Evolutionary conservation across 495 filamentous ascomycete species (phyloP).

Genomic region (Aspergillus nanangensis): DNA sequence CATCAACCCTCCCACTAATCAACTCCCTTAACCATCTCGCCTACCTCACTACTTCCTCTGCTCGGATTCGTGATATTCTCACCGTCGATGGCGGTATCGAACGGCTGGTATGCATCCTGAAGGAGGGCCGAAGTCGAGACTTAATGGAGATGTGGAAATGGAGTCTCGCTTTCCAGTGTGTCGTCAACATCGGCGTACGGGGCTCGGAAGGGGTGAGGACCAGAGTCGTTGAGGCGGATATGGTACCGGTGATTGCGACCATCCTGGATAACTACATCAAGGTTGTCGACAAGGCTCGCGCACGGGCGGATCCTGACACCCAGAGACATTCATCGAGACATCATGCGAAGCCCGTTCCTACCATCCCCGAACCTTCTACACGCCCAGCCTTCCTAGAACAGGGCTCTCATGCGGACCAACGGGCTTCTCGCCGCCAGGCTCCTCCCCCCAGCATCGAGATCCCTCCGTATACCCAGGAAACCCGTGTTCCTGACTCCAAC

Average conservation of each 20-base stretch:
- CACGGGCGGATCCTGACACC: conserved; percentile 70
- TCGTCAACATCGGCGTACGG: conserved; percentile 96
- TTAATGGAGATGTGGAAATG: conserved; percentile 99
- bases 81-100: conserved; percentile 98
- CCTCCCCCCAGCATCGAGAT: conserved; percentile 75
- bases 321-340: conserved; percentile 48
- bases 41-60: conserved; percentile 97
- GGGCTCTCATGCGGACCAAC: conserved; percentile 37
- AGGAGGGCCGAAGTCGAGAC: conserved; percentile 91
- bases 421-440: conserved; percentile 56
- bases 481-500: conserved; percentile 43
- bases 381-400: conserved; percentile 36
- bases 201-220: conserved; percentile 92
- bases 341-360: conserved; percentile 27
- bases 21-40: conserved; percentile 98
- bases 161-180: conserved; percentile 98
- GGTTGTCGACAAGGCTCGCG: conserved; percentile 84
- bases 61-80: conserved; percentile 93
- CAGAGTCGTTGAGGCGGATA: conserved; percentile 94
- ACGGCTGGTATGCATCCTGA: conserved; percentile 92
- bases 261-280: conserved; percentile 98
- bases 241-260: conserved; percentile 98
- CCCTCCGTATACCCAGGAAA: conserved; percentile 51
- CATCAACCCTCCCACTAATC: conserved; percentile 92
- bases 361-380: conserved; percentile 19